These are phyloP conservation scores for Scedosporium apiospermum DNA, from an alignment of 2,329 filamentous ascomycete genomes.

Conservation along the genomic window DNA sequence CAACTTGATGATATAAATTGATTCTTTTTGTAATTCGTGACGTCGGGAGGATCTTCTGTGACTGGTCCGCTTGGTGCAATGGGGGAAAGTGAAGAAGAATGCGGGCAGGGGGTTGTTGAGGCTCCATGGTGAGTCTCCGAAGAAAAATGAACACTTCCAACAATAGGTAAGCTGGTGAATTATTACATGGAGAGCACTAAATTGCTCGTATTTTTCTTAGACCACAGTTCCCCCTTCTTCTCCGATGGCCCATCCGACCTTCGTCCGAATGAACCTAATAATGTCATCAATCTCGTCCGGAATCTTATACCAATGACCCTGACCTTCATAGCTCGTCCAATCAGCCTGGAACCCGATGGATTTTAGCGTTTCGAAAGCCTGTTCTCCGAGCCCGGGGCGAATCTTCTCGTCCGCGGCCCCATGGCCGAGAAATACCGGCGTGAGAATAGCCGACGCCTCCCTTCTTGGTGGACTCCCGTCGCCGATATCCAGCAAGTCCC, in stretches of 20 bases:
- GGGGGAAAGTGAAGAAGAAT: no score
- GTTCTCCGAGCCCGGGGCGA: conserved; percentile 22
- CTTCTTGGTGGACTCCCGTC: neutral
- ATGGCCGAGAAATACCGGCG: conserved; percentile 67
- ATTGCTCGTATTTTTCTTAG: no score
- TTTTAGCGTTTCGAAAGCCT: neutral
- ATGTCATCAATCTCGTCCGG: neutral
- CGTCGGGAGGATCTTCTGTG: no score
- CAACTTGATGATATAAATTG: no score
- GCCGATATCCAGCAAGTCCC: neutral
- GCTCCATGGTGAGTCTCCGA: no score
- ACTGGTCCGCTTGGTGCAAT: no score
- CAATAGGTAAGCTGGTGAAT: no score
- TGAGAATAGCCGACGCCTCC: neutral
- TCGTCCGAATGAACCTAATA: neutral
- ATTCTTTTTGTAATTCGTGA: no score
- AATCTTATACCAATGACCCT: neutral
- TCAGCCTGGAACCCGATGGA: neutral
- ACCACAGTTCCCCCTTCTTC: no score
- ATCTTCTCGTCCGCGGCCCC: conserved; percentile 71
- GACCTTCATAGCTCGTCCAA: neutral
- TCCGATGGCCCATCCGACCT: neutral
- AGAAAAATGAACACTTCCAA: no score
- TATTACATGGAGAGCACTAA: no score
- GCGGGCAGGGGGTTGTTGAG: no score